phyloP scores from a whole-genome alignment of 139 green algal genomes.

The Volvox africanus region DNA sequence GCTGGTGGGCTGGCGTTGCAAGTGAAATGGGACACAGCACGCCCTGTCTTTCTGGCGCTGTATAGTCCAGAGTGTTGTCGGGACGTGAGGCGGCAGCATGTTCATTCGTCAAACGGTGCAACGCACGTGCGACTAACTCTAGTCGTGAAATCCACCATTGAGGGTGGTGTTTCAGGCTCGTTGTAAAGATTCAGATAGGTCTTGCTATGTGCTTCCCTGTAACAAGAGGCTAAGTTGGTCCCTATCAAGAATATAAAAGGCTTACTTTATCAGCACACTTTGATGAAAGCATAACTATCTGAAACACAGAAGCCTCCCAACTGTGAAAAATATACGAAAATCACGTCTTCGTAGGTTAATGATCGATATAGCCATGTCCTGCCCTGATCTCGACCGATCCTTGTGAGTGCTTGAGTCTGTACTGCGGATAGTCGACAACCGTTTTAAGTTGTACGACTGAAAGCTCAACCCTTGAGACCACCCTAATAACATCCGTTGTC shows the following conservation, averaged over 20 bases:
- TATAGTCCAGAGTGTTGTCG: not conserved
- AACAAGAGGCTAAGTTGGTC: no score
- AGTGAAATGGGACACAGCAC: not conserved
- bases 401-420: no score
- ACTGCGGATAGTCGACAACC: no score
- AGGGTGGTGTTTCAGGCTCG: not conserved
- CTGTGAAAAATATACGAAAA: constrained; percentile 15
- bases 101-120: not conserved
- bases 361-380: not conserved
- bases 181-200: not conserved
- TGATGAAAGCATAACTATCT: no score
- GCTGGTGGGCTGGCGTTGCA: not conserved
- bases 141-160: not conserved
- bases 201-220: no score
- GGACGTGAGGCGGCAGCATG: not conserved
- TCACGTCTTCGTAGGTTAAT: not conserved
- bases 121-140: not conserved
- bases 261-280: no score
- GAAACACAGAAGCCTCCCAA: no score
- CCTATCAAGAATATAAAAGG: no score
- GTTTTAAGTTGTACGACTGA: no score
- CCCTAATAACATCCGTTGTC: no score
- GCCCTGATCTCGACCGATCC: no score
- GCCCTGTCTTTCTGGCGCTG: not conserved
- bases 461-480: no score